Evolutionary conservation across 2,329 filamentous ascomycete species (phyloP), one percentile per base, ranked within the genome.

Genomic region (Sporothrix humicola): DNA sequence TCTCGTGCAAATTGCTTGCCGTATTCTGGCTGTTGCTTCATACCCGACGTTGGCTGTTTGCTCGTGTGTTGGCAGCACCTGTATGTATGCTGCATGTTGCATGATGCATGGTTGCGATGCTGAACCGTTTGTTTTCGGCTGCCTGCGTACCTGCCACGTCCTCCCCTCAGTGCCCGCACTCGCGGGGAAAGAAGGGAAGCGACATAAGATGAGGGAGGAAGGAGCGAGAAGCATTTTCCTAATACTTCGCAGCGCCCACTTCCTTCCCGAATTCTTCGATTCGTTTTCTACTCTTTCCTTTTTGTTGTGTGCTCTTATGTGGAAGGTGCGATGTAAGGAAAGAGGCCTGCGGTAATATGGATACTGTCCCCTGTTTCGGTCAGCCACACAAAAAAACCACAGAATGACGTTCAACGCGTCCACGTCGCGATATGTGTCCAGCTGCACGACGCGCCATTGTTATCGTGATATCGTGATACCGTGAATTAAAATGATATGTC

Each of bases 171-270:
- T 26, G 52, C 10, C 1, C 23, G 20, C 52, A 56, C 52, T 56
- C 52, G 20, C 52, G 31, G 31, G 7, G 31, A 37, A 37, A 37
- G 31, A 7, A 37, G 31, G 31, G 31, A 7, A 37, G 31, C 31
- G 7, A 56, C 7, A 56, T 20, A 12, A 26, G 52, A 20, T 20
- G n/a, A 20, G 9, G 12, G 52, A 26, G 20, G 9, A 12, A 9
- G n/a, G 20, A 26, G 20, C 20, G 9, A 46, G 17, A 12, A 20
- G 12, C 37, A 5, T 9, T 66, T 66, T 17, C 61, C 61, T 48
- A 66, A 66, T 66, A 66, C 61, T 12, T 13, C 20, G 61, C n/a
- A 44, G 26, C 61, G 61, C 61, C 61, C 61, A 66, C 61, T 48
- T 66, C 42, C 42, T 3, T 48, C n/a, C 7, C 6, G 7, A n/a